Conservation (phyloP, 139 green algal species). For the Gonium pectorale region DNA sequence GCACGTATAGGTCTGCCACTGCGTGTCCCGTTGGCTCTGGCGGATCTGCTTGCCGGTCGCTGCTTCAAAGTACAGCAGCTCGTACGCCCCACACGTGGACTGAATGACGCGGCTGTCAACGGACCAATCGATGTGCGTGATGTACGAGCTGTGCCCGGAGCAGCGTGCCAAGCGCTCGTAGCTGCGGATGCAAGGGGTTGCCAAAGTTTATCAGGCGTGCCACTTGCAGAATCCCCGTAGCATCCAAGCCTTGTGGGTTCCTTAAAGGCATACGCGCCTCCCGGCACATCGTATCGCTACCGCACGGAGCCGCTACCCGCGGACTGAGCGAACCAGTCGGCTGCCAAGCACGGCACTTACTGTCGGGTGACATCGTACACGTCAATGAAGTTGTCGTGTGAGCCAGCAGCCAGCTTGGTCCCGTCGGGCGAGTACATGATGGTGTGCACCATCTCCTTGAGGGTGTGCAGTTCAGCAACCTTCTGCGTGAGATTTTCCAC, state of each 20-base stretch:
- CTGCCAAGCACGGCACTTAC: too few relatives aligned
- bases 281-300: too few relatives aligned
- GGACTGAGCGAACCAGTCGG: too few relatives aligned
- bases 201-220: too few relatives aligned
- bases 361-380: constrained; percentile 59
- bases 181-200: constrained; percentile 33
- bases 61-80: constrained; percentile 76
- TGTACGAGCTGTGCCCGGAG: constrained; percentile 71
- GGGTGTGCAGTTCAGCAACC: constrained; percentile 56
- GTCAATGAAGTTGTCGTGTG: constrained; percentile 71
- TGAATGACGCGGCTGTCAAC: constrained; percentile 63
- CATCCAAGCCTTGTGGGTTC: too few relatives aligned
- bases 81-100: constrained; percentile 69
- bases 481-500: constrained; percentile 60
- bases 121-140: constrained; percentile 77
- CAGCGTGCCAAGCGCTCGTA: constrained; percentile 56
- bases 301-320: too few relatives aligned
- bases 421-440: constrained; percentile 66
- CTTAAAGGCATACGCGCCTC: too few relatives aligned
- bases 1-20: constrained; percentile 70
- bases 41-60: constrained; percentile 67
- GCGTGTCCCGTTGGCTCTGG: constrained; percentile 70
- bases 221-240: too few relatives aligned
- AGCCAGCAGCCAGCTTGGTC: constrained; percentile 60
- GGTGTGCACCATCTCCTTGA: constrained; percentile 55